Conservation (phyloP, 495 filamentous ascomycete genomes). For the Articulospora tetracladia region DNA sequence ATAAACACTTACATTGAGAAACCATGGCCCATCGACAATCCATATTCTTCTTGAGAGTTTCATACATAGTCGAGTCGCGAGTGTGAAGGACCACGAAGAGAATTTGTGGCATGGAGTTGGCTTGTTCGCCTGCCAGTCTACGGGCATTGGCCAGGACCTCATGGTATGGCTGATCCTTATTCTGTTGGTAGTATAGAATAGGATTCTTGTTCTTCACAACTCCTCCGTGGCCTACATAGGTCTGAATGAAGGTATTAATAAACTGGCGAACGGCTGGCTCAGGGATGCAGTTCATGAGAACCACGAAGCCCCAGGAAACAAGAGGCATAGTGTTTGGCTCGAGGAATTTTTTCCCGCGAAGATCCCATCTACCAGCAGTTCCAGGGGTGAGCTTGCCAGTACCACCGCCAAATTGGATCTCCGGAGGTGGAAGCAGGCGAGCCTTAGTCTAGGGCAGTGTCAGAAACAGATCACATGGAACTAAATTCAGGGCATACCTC, state of each 20-base stretch:
- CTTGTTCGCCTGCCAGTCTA: conserved; percentile 3
- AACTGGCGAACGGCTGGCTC: conserved; percentile 51
- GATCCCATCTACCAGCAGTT: conserved; percentile 74
- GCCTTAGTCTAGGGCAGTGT: conserved; percentile 47
- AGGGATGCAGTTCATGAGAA: conserved; percentile 26
- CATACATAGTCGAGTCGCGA: conserved; percentile 63
- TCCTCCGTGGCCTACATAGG: conserved; percentile 72
- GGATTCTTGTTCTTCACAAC: conserved; percentile 35
- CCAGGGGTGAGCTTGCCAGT: conserved; percentile 49
- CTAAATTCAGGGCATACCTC: conserved; percentile 27
- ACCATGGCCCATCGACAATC: conserved; percentile 78
- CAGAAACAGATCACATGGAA: background rate
- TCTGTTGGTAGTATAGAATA: conserved; percentile 24
- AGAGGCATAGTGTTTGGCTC: conserved; percentile 53
- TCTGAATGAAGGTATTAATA: conserved; percentile 51
- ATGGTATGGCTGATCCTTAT: conserved; percentile 18
- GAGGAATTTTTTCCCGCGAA: conserved; percentile 74
- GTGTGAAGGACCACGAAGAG: conserved; percentile 68
- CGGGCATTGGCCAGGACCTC: conserved; percentile 43
- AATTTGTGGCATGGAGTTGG: conserved; percentile 48
- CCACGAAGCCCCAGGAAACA: conserved; percentile 63
- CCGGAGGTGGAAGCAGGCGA: conserved; percentile 65
- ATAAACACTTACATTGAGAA: conserved; percentile 51
- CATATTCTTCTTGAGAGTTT: conserved; percentile 74
- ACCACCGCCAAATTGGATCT: conserved; percentile 58